phyloP scores from a whole-genome alignment of 192 early-diverging fungal species.

The Coemansia sp. region DNA sequence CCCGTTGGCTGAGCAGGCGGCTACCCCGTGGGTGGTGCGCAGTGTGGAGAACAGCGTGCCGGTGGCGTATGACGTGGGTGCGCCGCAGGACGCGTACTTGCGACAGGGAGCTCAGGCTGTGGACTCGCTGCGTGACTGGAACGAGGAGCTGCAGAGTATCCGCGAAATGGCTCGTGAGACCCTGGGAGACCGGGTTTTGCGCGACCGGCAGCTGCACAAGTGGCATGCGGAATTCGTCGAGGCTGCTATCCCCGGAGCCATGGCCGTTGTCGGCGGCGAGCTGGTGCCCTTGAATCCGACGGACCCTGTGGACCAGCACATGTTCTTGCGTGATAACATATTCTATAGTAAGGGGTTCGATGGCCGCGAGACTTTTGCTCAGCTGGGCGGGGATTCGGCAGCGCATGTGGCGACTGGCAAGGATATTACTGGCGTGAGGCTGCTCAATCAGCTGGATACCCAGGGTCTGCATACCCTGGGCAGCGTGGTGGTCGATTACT shows the following conservation, averaged over 20 bases:
- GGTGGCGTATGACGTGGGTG: conserved; percentile 35
- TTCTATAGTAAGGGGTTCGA: conserved; percentile 93
- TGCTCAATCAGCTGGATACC: conserved; percentile 72
- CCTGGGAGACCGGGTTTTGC: conserved; percentile 82
- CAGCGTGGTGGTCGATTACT: conserved; percentile 92
- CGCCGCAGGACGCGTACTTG: conserved; percentile 36
- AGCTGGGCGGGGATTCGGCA: conserved; percentile 84
- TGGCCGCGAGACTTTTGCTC: conserved; percentile 81
- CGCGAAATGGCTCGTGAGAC: conserved; percentile 79
- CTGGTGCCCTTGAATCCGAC: conserved; percentile 78
- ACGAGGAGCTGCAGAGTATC: conserved; percentile 92
- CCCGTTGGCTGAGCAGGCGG: conserved; percentile 63
- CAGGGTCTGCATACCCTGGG: conserved; percentile 88
- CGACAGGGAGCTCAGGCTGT: conserved; percentile 31
- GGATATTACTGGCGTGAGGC: conserved; percentile 89
- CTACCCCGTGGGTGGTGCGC: conserved; percentile 85
- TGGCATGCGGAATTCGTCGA: conserved; percentile 92
- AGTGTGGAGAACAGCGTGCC: conserved; percentile 38
- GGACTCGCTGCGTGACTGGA: conserved; percentile 86
- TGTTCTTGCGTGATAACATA: conserved; percentile 96
- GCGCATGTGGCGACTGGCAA: conserved; percentile 93
- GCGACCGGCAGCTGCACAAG: conserved; percentile 84
- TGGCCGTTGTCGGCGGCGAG: conserved; percentile 81
- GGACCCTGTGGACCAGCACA: conserved; percentile 75
- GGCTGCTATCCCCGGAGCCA: conserved; percentile 83